Base-by-base conservation (phyloP, 805 yeast species). In the Starmerella ratchasimensis region DNA sequence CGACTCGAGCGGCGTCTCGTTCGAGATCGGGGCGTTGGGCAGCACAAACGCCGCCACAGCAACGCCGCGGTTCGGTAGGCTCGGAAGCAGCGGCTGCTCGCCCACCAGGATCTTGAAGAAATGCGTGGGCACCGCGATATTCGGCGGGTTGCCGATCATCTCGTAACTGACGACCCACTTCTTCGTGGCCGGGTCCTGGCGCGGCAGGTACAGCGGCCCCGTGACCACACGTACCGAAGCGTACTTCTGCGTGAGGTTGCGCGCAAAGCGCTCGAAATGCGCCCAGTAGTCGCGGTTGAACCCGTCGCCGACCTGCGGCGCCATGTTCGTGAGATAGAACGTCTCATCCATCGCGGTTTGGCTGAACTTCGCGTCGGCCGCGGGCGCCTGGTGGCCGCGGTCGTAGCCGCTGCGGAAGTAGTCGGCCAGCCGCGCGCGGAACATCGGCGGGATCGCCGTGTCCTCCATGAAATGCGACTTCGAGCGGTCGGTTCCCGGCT, bases 281-380 rank as follows among this genome's bases (percentile, higher is more conserved):
- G 97, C 93, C 98, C 98, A 90, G 57, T 90, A 80, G 56, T 90
- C 97, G 50, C 98, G 69, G 61, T 90, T 90, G 64, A 90, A 90
- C 0, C 98, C 98, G 4, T 79, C 93, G 3, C 98, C 98, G 3
- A 90, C 94, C 58, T 90, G 98, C 1, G 98, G 98, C 6, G 93
- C 72, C 68, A 90, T 88, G 59, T 90, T 90, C 5, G 94, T 77
- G 50, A 90, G 63, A 46, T 65, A 72, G 53, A 90, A 90, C 0
- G 98, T 90, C 57, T 88, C 94, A 59, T 90, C 78, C 97, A 90
- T 88, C 15, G 96, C 96, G 15, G 56, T 49, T 59, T 90, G 98
- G 23, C 74, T 73, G 61, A 74, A 90, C 55, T 82, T 84, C 19
- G 97, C 96, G 57, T 90, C 80, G 0, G 97, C 97, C 4, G 98